A percentile compares a stretch with the other conserved stretches of the same genome.
Evolutionary conservation across 2,329 filamentous ascomycete species (phyloP).

Genomic region (Herpotrichia juniperi): DNA sequence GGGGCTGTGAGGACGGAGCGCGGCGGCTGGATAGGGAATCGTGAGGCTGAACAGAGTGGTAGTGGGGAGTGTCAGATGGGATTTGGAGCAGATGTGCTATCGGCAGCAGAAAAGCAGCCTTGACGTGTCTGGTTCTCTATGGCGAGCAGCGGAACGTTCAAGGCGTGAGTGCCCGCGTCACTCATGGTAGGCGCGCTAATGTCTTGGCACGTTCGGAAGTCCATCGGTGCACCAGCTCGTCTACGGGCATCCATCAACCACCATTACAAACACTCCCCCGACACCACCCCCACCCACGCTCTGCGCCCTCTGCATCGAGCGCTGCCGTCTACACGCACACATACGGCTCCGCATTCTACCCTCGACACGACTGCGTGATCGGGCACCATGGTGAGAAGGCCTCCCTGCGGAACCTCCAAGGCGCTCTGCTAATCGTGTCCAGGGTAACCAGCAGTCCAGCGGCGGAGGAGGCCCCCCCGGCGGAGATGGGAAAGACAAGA

Average conservation of each 20-base stretch:
- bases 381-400: slow-evolving; percentile 41
- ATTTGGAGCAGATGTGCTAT: background rate
- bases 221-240: slow-evolving; percentile 30
- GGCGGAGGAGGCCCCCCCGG: slow-evolving; percentile 74
- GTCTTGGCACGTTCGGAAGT: slow-evolving; percentile 19
- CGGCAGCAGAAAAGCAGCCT: slow-evolving; percentile 8
- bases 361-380: slow-evolving; percentile 15
- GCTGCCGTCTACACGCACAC: background rate
- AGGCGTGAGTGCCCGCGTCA: slow-evolving; percentile 28
- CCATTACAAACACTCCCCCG: slow-evolving; percentile 38
- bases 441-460: slow-evolving; percentile 88
- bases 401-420: slow-evolving; percentile 19
- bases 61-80: background rate
- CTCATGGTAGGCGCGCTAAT: slow-evolving; percentile 12
- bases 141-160: slow-evolving; percentile 21
- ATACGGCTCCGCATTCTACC: background rate
- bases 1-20: slow-evolving; percentile 5
- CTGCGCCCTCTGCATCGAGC: slow-evolving; percentile 2
- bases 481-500: slow-evolving; percentile 88
- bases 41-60: slow-evolving; percentile 1
- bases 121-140: slow-evolving; percentile 43
- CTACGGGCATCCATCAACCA: slow-evolving; percentile 22
- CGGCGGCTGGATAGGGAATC: background rate
- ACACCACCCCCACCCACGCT: slow-evolving; percentile 10
- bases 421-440: slow-evolving; percentile 45